Evolutionary conservation across 2,329 filamentous ascomycete genomes (phyloP).

Genomic region (Cytospora paraplurivora): DNA sequence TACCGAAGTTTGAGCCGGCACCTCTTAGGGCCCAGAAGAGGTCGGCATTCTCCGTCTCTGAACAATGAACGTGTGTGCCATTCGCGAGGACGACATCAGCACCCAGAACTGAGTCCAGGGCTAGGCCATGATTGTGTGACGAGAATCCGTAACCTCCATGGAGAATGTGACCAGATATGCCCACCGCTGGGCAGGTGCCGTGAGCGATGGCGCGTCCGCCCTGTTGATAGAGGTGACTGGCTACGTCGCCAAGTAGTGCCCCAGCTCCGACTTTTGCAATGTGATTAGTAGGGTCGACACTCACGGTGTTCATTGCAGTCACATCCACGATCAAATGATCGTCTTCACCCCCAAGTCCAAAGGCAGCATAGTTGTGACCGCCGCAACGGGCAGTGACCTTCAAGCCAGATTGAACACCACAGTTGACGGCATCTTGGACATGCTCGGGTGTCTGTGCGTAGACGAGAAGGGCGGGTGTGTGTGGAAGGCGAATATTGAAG

Average conservation of each 20-base stretch:
- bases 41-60: slow-evolving; percentile 41
- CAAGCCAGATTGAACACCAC: slow-evolving; percentile 44
- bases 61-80: slow-evolving; percentile 39
- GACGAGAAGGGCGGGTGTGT: slow-evolving; percentile 48
- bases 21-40: slow-evolving; percentile 48
- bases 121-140: slow-evolving; percentile 41
- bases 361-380: slow-evolving; percentile 55
- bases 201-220: slow-evolving; percentile 48
- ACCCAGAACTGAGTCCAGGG: slow-evolving; percentile 41
- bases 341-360: slow-evolving; percentile 51
- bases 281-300: slow-evolving; percentile 42
- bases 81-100: slow-evolving; percentile 44
- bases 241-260: slow-evolving; percentile 52
- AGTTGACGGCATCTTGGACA: slow-evolving; percentile 49
- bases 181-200: slow-evolving; percentile 54
- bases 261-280: slow-evolving; percentile 51
- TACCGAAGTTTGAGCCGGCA: slow-evolving; percentile 44
- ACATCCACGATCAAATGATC: slow-evolving; percentile 52
- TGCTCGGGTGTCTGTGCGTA: slow-evolving; percentile 46
- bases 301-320: slow-evolving; percentile 46
- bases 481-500: slow-evolving; percentile 39
- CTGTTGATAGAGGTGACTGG: slow-evolving; percentile 43
- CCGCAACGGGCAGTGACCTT: slow-evolving; percentile 54
- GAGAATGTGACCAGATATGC: slow-evolving; percentile 43
- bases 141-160: slow-evolving; percentile 45